Conservation (phyloP, 106 monocot species). For the Dioscorea zingiberensis region DNA sequence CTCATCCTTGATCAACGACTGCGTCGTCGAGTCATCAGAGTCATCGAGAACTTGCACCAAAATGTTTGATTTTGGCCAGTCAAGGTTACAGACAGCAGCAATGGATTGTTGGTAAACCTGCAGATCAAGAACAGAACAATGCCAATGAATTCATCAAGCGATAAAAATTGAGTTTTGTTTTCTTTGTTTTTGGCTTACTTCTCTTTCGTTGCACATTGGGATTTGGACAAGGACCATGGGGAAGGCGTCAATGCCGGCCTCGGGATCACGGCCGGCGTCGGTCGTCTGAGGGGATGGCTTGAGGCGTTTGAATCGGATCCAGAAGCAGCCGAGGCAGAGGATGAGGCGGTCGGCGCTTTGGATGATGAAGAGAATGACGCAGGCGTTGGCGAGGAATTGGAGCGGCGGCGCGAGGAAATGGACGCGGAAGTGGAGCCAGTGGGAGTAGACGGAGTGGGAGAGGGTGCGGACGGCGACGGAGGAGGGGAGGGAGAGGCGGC, state of each 20-base stretch:
- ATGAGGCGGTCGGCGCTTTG: conserved; percentile 83
- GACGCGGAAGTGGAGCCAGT: conserved; percentile 55
- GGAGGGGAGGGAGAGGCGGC: conserved; percentile 20
- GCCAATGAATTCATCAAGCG: too few species aligned
- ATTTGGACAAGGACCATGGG: conserved; percentile 96
- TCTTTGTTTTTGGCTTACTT: conserved; percentile 60
- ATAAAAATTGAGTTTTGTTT: too few species aligned
- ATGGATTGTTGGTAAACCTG: conserved; percentile 98
- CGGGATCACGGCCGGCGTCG: conserved; percentile 21
- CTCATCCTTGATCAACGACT: conserved; percentile 75
- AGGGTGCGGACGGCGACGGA: conserved; percentile 26
- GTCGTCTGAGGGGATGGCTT: conserved; percentile 44
- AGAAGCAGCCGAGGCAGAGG: conserved; percentile 85
- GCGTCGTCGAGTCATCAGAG: conserved; percentile 65
- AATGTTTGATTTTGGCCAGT: conserved; percentile 78
- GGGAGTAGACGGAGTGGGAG: conserved; percentile 48
- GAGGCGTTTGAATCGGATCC: conserved; percentile 60
- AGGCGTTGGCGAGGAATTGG: conserved; percentile 75
- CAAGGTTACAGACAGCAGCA: conserved; percentile 77
- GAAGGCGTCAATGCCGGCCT: conserved; percentile 39
- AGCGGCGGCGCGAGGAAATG: conserved; percentile 73
- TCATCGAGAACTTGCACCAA: conserved; percentile 89
- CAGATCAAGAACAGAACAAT: neutral
- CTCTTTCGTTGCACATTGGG: conserved; percentile 99
- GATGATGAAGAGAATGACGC: conserved; percentile 81